Percentiles rank a stretch among this genome's conserved stretches.
Evolutionary conservation across 1,284 basidiomycete genomes (phyloP).

Genomic region (Melampsora americana): DNA sequence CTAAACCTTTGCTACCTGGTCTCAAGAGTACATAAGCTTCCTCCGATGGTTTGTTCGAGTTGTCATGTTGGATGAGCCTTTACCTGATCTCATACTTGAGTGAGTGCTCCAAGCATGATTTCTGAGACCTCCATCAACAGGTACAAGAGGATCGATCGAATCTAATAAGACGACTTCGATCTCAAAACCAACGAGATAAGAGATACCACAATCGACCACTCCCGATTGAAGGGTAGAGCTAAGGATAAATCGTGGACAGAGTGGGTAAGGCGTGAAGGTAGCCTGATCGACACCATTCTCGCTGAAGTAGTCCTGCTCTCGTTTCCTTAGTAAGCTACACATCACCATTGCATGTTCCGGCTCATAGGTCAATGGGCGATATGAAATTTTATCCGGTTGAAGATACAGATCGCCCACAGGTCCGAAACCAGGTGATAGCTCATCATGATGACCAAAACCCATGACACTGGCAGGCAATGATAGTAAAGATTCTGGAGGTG

Average conservation of each 20-base stretch:
- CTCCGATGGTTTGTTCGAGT: no score
- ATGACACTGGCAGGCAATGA: conserved; percentile 40
- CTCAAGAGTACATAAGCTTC: no score
- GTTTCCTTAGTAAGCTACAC: conserved; percentile 30
- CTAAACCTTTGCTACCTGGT: conserved; percentile 21
- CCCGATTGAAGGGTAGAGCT: conserved; percentile 41
- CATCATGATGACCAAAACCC: conserved; percentile 38
- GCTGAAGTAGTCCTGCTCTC: conserved; percentile 19
- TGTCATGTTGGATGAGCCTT: no score
- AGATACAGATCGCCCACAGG: conserved; percentile 40
- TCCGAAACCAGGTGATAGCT: conserved; percentile 34
- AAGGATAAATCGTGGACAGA: conserved; percentile 40
- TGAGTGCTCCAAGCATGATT: conserved; percentile 37
- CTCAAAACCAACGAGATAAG: conserved; percentile 41
- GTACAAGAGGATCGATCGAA: conserved; percentile 13
- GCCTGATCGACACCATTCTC: neutral
- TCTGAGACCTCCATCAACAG: conserved; percentile 14
- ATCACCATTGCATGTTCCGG: conserved; percentile 37
- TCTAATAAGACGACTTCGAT: conserved; percentile 39
- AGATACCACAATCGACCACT: conserved; percentile 34
- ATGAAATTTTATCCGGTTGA: conserved; percentile 43
- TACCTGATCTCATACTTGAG: conserved; percentile 17
- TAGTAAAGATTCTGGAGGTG: conserved; percentile 35
- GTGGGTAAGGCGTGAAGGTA: conserved; percentile 38
- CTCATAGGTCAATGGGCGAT: conserved; percentile 21